Base-by-base conservation (phyloP, 768 basidiomycete species). In the Coprinopsis sp. region DNA sequence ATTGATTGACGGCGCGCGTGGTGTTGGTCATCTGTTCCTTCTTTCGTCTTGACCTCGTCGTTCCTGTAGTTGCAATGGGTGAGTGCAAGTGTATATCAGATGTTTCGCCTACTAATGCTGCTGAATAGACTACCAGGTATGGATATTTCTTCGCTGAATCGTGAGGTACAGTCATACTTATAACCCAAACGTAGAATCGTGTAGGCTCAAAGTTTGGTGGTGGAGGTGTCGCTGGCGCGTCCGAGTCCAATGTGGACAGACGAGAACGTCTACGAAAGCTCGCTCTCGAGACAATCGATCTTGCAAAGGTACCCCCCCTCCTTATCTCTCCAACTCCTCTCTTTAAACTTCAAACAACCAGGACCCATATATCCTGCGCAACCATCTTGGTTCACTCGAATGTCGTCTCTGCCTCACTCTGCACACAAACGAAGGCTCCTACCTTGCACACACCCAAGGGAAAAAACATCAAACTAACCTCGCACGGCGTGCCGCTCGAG, bases 381-480 rank as follows among this genome's bases (percentile, higher is more conserved):
- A 97, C 64, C 96, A 99, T 66, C 79, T 99, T 49, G 96, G 96
- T 33, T 97, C 94, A 7, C 81, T 98, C 33, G 95, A 98, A 80
- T 99, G 96, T 72, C 90, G 94, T 58, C 79, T 99, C 23, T 98
- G 96, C 65, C 71, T 99, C 37, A 99, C 96, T 0, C 78, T 99
- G 10, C 96, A 99, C 69, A 97, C 95, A n/a, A 98, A 98, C 58
- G 96, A 99, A 68, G 96, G 96, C 16, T 96, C 94, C 12, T 97
- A 98, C 64, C 86, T 99, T 38, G 96, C 96, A 0, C 96, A 99
- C 58, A 99, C 96, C 0, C 96, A 98, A 71, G 96, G 96, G 18
- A 99, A 98, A 73, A 99, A 98, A 63, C 96, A 98, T 63, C 96
- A 98, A 64, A 98, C 94, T 3, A 98, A 98, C 63, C 82, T 99